Evolutionary conservation across 2,329 filamentous ascomycete genomes (phyloP), one percentile per base, ranked within the genome.

Genomic region (Diaporthe velutina): DNA sequence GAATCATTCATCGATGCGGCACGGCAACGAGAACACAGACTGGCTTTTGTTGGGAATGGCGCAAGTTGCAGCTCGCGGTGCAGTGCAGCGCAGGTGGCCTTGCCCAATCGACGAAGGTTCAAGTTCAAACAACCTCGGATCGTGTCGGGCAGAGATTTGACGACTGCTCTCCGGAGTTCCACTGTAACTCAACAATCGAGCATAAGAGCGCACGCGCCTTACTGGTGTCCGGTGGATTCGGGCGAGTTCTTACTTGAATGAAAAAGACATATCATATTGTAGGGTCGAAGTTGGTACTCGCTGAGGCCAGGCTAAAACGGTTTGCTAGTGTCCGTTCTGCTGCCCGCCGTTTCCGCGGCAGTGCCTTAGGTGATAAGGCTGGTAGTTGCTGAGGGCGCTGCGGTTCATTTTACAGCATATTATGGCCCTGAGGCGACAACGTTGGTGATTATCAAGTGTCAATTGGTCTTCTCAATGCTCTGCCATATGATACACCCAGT

Each of bases 131-230:
- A 30, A 48, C 52, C 28, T 60, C 74, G 74, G 74, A 75, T 30
- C 42, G 74, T 68, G 28, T 74, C 71, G 74, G 74, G 72, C 52
- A 74, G 74, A 74, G 71, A 75, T 75, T 75, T 75, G 67, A 60
- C n/a, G 66, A 50, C 48, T 42, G 57, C 35, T 61, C n/a, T 22
- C 42, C 67, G 67, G 60, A 60, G 72, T 71, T 71, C 74, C 68
- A 75, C 74, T 33, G 71, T 61, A 54, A 60, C 71, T 58, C 71
- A 66, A 25, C 48, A 66, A 48, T 48, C 61, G 25, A 50, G 28
- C 30, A 28, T 38, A 22, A 28, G 13, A 28, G 35, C 45, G 70
- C 35, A 64, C 70, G 45, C 45, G 7, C 19, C 19, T 55, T 30
- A n/a, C 25, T 50, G 6, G 28, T 33, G n/a, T 13, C 17, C 15